phyloP scores from a whole-genome alignment of 306 rosid species.

The Ziziphus jujuba region DNA sequence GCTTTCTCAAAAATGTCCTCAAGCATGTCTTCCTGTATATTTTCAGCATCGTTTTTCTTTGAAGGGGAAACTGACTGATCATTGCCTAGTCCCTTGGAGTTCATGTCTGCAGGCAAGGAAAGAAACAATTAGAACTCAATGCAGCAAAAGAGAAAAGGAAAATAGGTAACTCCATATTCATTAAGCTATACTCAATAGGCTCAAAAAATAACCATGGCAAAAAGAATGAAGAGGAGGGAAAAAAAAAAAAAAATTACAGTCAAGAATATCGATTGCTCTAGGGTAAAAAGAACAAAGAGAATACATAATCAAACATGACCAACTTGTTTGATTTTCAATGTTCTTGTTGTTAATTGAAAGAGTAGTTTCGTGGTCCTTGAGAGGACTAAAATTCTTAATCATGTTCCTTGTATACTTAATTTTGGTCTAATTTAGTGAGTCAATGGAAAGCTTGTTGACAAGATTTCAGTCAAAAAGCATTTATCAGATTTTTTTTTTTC shows the following conservation, averaged over 20 bases:
- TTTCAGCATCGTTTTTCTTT: conserved; percentile 44
- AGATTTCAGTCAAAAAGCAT: not conserved
- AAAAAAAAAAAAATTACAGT: too few relatives aligned
- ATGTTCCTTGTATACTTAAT: not conserved
- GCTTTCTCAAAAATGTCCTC: conserved; percentile 53
- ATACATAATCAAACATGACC: not conserved
- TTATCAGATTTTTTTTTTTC: too few relatives aligned
- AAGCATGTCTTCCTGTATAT: conserved; percentile 56
- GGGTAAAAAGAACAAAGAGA: too few relatives aligned
- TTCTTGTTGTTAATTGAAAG: too few relatives aligned
- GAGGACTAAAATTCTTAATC: too few relatives aligned
- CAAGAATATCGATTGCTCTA: too few relatives aligned
- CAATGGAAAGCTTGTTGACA: not conserved
- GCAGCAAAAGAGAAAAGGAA: not conserved
- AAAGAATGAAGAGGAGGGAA: too few relatives aligned
- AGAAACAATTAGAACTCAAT: conserved; percentile 18
- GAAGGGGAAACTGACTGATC: conserved; percentile 40
- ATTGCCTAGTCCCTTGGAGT: conserved; percentile 35
- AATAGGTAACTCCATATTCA: not conserved
- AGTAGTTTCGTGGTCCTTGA: too few relatives aligned
- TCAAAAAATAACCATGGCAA: not conserved
- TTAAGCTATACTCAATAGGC: not conserved
- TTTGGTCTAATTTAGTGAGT: not conserved
- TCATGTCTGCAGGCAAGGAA: conserved; percentile 39
- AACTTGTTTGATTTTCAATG: too few relatives aligned